Evolutionary conservation across 2,329 filamentous ascomycete genomes (phyloP), one percentile per base, ranked within the genome.

Genomic region (Alternaria rosae): DNA sequence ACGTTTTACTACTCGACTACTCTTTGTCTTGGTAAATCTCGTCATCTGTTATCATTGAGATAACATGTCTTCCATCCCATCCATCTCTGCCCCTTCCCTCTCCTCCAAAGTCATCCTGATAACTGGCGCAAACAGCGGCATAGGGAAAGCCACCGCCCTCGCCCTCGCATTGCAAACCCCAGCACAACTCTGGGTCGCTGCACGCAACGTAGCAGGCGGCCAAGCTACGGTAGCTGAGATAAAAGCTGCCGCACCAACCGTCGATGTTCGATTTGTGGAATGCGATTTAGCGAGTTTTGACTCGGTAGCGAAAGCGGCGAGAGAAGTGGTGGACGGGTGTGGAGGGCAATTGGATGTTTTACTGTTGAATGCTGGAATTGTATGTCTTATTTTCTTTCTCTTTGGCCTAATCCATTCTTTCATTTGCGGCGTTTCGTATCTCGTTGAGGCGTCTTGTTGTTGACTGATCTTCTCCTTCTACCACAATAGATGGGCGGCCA

Each of bases 191-290:
- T 44, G 20, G 12, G 3, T 44, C 42, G 35, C 35, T 0, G 35
- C 8, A 0, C 35, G 35, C 2, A 23, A 44, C 12, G 4, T 44
- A 12, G 4, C 11, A 25, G 7, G 8, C 8, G 42, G 20, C 12
- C 7, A 44, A 5, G 21, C 42, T 10, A 7, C 42, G 2, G 20
- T 44, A 0, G 12, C 42, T 23, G 20, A 44, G 1, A 13, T 44
- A 1, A 23, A 25, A 25, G 12, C 12, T 1, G 5, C 3, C 0
- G 23, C 13, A 1, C 23, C 13, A 2, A 0, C 35, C n/a, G 2
- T 38, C 35, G 35, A 38, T 3, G 15, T 38, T 38, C 35, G 35
- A 17, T 38, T 38, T 5, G n/a, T 17, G 3, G 35, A 38, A 38
- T 38, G 35, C 35, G 35, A 38, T 38, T 0, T 38, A 6, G 35